phyloP scores from a whole-genome alignment of 306 rosid genomes.

The Carpinus viminea region DNA sequence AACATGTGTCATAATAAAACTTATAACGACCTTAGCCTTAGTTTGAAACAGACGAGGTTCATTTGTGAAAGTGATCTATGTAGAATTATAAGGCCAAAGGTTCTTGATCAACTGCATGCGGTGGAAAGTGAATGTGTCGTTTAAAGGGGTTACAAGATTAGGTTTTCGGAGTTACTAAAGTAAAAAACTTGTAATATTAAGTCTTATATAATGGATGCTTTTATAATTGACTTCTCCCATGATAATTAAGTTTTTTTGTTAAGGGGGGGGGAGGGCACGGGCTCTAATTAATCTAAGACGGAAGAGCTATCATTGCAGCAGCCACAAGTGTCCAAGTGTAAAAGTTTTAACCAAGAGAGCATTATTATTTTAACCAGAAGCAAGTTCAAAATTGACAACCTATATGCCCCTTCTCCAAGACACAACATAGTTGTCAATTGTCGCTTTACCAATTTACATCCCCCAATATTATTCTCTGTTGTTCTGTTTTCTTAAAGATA shows the following conservation, averaged over 20 bases:
- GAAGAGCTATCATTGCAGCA: not conserved
- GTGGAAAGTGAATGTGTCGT: too few species aligned
- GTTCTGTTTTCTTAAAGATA: conserved; percentile 21
- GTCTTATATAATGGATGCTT: too few species aligned
- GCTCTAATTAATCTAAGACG: not conserved
- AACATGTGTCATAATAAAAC: too few species aligned
- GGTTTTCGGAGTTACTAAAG: too few species aligned
- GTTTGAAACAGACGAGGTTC: too few species aligned
- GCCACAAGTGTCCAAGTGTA: not conserved
- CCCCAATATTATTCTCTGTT: conserved; percentile 18
- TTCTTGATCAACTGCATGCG: too few species aligned
- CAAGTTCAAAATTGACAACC: conserved; percentile 12
- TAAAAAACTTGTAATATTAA: too few species aligned
- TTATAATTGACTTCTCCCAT: not conserved
- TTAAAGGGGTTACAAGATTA: too few species aligned
- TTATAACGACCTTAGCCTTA: too few species aligned
- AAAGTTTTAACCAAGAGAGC: not conserved
- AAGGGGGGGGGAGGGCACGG: not conserved
- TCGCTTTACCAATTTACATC: conserved; percentile 16
- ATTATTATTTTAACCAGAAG: conserved; percentile 1
- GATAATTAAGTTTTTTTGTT: not conserved
- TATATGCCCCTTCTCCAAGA: not conserved
- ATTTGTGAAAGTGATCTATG: too few species aligned
- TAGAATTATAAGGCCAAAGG: too few species aligned
- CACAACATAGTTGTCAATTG: conserved; percentile 18